A percentile compares a stretch with the other conserved stretches of the same genome.
These are phyloP conservation scores for Pichia sp. DNA, from an alignment of 1,139 yeast species.

Conservation along the genomic window DNA sequence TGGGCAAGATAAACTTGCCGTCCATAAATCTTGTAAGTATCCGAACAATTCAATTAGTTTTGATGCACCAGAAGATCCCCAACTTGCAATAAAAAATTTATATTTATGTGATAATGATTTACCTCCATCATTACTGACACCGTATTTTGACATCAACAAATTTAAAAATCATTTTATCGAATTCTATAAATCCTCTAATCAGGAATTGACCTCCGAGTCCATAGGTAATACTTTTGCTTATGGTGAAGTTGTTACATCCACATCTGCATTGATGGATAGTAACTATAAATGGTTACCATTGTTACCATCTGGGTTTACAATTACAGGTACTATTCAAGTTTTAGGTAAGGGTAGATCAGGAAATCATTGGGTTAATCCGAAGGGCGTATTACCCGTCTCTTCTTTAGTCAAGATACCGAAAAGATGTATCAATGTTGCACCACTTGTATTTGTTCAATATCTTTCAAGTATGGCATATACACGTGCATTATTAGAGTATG, in stretches of 20 bases:
- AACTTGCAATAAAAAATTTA: conserved; percentile 48
- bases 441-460: conserved; percentile 80
- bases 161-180: conserved; percentile 47
- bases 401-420: conserved; percentile 58
- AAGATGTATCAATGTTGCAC: conserved; percentile 32
- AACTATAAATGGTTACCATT: conserved; percentile 53
- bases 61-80: conserved; percentile 43
- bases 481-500: conserved; percentile 65
- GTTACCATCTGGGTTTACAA: conserved; percentile 66
- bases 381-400: conserved; percentile 84
- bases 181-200: conserved; percentile 23
- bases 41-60: conserved; percentile 25
- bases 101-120: conserved; percentile 36
- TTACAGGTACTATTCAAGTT: conserved; percentile 79
- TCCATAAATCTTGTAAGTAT: conserved; percentile 32
- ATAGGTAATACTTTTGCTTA: conserved; percentile 65
- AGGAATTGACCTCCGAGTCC: conserved; percentile 26
- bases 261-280: conserved; percentile 69
- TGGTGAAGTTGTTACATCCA: conserved; percentile 88
- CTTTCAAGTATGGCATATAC: conserved; percentile 77
- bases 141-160: conserved; percentile 59
- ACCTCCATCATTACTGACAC: conserved; percentile 49
- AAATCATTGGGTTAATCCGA: conserved; percentile 91
- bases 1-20: conserved; percentile 46
- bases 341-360: conserved; percentile 95